Conservation (phyloP, 495 filamentous ascomycete genomes). For the Choiromyces venosus region DNA sequence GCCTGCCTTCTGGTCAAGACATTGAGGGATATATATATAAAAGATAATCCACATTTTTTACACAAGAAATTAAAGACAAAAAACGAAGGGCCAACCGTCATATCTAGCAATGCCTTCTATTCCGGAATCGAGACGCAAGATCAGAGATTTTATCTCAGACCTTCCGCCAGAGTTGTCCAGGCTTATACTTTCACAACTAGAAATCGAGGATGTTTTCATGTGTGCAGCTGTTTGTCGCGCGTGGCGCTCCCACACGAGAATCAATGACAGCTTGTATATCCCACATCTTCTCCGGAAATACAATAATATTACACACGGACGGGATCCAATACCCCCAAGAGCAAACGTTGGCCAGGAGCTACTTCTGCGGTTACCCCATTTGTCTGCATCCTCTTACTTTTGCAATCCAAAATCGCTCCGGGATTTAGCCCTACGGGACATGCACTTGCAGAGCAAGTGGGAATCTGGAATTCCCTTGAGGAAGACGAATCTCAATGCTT, state of each 20-base stretch:
- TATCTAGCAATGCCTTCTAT: not conserved
- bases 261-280: conserved; percentile 31
- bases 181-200: conserved; percentile 27
- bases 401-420: conserved; percentile 24
- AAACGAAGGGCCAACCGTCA: not conserved
- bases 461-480: conserved; percentile 23
- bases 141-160: conserved; percentile 31
- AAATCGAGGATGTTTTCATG: conserved; percentile 31
- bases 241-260: conserved; percentile 31
- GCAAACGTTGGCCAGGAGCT: conserved; percentile 27
- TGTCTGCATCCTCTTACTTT: conserved; percentile 34
- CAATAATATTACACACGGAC: conserved; percentile 29
- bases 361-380: conserved; percentile 22
- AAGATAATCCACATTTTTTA: not conserved
- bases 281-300: conserved; percentile 31
- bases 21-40: not conserved
- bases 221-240: conserved; percentile 34
- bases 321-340: conserved; percentile 20
- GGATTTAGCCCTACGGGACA: conserved; percentile 26
- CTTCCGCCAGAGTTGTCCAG: conserved; percentile 33
- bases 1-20: not conserved
- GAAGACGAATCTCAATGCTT: conserved; percentile 19
- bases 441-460: conserved; percentile 29
- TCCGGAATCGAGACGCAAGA: not conserved
- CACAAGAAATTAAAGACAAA: conserved; percentile 1